Evolutionary conservation across 2,329 filamentous ascomycete species (phyloP).

Genomic region (Geosmithia flava): DNA sequence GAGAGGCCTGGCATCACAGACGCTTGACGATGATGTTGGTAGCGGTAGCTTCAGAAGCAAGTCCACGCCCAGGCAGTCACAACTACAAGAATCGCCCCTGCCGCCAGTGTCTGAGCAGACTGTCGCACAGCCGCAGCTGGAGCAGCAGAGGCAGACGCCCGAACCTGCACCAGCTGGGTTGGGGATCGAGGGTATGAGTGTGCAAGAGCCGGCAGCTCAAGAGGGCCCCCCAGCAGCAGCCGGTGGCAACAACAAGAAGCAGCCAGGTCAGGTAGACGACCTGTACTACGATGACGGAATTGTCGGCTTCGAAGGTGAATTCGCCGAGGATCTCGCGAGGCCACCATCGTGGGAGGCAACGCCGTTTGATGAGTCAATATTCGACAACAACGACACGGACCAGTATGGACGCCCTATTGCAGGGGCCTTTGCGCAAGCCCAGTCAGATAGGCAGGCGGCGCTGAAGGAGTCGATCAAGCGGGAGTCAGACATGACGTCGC

Average conservation of each 20-base stretch:
- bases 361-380: slow-evolving; percentile 61
- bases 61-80: slow-evolving; percentile 13
- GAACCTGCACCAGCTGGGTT: slow-evolving; percentile 18
- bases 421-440: slow-evolving; percentile 41
- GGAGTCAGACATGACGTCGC: slow-evolving; percentile 33
- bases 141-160: not conserved
- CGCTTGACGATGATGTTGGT: slow-evolving; percentile 40
- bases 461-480: slow-evolving; percentile 20
- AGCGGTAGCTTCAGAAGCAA: slow-evolving; percentile 37
- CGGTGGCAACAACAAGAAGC: not conserved
- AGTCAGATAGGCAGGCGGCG: slow-evolving; percentile 28
- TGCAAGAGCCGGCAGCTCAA: slow-evolving; percentile 2
- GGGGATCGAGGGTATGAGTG: slow-evolving; percentile 26
- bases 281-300: slow-evolving; percentile 59
- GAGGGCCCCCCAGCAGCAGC: not conserved
- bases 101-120: not conserved
- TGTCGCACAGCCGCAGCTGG: not conserved
- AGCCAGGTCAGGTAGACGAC: slow-evolving; percentile 35
- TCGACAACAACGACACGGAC: slow-evolving; percentile 56
- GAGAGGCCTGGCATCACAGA: slow-evolving; percentile 19
- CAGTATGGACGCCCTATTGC: slow-evolving; percentile 47
- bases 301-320: slow-evolving; percentile 31
- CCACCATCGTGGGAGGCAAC: slow-evolving; percentile 33
- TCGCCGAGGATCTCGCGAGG: slow-evolving; percentile 30
- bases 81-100: slow-evolving; percentile 5